Evolutionary conservation across 2,329 filamentous ascomycete genomes (phyloP), one percentile per base, ranked within the genome.

Genomic region (Bipolaris oryzae): DNA sequence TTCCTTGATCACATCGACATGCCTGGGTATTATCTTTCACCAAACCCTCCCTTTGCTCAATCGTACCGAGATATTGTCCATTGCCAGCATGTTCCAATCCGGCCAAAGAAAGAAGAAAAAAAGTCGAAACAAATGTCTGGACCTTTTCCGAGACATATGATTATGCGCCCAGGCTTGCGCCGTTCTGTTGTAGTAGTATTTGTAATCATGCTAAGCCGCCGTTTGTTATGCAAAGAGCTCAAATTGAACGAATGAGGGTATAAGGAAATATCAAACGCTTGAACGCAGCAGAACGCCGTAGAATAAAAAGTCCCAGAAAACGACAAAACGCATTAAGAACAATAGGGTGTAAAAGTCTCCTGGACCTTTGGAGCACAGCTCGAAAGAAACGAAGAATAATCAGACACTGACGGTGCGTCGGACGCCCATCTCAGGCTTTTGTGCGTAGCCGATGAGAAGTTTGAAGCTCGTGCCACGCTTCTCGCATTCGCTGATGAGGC

Each of bases 381-480:
- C 72, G 16, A 23, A 39, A 50, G 60, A 66, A 67, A 57, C 43
- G 44, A 59, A 62, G 25, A 39, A 42, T 16, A 13, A 25, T 77
- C 65, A 83, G 9, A 83, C 79, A 61, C 79, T 82, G 50, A 81
- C 79, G 3, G 81, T 82, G 35, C 81, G 73, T 57, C 81, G 67
- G 16, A 78, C 74, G 11, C 77, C 74, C 51, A 80, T 76, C 16
- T 75, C 70, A 5, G 92, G 92, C 58, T 94, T 91, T 70, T 94
- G 89, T 15, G 92, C 93, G 73, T 96, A 92, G 66, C 92, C 96
- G 56, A 98, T 93, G 75, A 96, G 87, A 68, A 98, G 82, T 75
- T 94, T 92, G 75, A 98, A 88, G 61, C 90, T 96, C 0, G 93
- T 96, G 13, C 90, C 88, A 73, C 90, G 88, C 74, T 89, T 88